Conservation (phyloP, 257 asterid genomes). For the Solanum peruvianum region DNA sequence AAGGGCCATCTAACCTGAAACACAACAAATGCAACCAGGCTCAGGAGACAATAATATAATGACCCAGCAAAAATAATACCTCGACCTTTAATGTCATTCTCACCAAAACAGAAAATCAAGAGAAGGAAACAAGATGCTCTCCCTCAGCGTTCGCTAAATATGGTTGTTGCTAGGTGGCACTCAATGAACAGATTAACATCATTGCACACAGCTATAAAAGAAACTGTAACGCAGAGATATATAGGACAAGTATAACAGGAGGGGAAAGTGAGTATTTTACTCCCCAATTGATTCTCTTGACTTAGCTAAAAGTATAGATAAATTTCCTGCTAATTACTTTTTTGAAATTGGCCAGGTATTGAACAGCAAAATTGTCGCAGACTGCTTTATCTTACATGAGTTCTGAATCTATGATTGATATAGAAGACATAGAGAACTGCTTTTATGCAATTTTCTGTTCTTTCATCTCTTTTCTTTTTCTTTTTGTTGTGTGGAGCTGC, state of each 20-base stretch:
- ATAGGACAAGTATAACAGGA: not conserved
- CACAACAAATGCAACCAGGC: not conserved
- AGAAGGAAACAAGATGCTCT: not conserved
- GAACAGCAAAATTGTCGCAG: not conserved
- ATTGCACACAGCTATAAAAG: not conserved
- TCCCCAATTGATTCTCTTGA: not conserved
- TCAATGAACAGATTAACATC: not conserved
- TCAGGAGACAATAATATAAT: not conserved
- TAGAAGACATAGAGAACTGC: not conserved
- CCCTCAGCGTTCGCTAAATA: not conserved
- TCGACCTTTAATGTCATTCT: not conserved
- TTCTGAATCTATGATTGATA: not conserved
- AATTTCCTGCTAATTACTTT: not conserved
- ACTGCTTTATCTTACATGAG: not conserved
- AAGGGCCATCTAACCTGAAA: slow-evolving; percentile 93
- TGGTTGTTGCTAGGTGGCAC: not conserved
- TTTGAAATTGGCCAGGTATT: not conserved
- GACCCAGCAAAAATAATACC: not conserved
- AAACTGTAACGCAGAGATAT: not conserved
- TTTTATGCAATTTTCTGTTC: not conserved
- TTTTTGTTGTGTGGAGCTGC: not conserved
- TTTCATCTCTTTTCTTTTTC: not conserved
- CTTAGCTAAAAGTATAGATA: not conserved
- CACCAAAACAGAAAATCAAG: not conserved
- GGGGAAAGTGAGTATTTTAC: not conserved